A percentile compares a stretch with the other conserved stretches of the same genome.
Conservation (phyloP, 202 grass and related monocot genomes). For the Saccharum hybrid region DNA sequence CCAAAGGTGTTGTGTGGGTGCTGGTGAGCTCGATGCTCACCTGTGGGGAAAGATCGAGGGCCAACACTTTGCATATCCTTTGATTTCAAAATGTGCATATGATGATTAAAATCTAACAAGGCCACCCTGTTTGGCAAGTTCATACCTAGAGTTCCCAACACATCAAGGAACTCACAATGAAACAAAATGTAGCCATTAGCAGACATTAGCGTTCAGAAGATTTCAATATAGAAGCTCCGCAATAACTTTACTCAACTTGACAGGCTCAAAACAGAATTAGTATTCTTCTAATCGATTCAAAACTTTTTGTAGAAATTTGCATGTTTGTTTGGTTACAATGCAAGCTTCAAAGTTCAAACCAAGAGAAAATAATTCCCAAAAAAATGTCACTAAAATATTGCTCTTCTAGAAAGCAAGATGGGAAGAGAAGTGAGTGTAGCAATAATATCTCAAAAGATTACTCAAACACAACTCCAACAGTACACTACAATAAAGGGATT, state of each 20-base stretch:
- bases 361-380: neutral
- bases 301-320: neutral
- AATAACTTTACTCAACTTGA: neutral
- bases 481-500: no score
- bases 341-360: neutral
- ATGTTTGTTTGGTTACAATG: neutral
- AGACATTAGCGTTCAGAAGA: neutral
- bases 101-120: no score
- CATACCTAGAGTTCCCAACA: neutral
- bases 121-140: no score
- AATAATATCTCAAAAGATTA: neutral
- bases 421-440: neutral
- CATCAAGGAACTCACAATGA: neutral
- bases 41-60: no score
- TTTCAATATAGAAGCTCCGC: no score
- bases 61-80: no score
- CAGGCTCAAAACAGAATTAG: neutral
- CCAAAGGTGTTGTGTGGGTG: no score
- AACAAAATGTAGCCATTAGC: slow-evolving; percentile 13
- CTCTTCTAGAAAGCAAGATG: slow-evolving; percentile 1
- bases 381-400: neutral
- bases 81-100: no score
- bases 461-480: no score
- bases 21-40: no score
- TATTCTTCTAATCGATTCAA: neutral